Base-by-base conservation (phyloP, 495 filamentous ascomycete species). In the Aspergillus coremiiformis region DNA sequence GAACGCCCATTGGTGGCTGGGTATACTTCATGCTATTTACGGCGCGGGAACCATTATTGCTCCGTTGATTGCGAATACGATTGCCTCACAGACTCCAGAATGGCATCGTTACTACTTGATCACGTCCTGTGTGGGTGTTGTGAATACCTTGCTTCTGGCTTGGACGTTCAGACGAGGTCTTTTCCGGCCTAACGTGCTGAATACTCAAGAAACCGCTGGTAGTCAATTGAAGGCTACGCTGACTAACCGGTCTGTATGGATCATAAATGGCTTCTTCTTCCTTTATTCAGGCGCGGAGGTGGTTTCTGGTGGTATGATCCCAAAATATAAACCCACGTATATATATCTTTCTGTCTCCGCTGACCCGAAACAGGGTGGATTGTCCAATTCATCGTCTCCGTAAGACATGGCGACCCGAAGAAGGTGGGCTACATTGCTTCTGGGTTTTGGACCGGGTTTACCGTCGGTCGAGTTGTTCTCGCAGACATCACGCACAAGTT, bases 401-500 rank as follows among this genome's bases (percentile, higher is more conserved):
- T 76, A 32, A 78, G 84, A 26, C 60, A 75, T 55, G 84, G 83
- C 2, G 64, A 81, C 51, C 78, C 81, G 3, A 64, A 71, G n/a
- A 64, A 75, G 11, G 81, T 86, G 4, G 85, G 85, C n/a, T 87
- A 86, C 57, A 81, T 87, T 4, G 85, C 84, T 4, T 75, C 84
- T 3, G 83, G 82, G 4, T 90, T 87, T 64, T 88, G 85, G 86
- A 80, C 65, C 5, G 84, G 84, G 20, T 82, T 90, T 53, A 87
- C 85, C 3, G 53, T 78, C 1, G 77, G 77, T 0, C 58, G 78
- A 10, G 39, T 81, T 4, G 26, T 78, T n/a, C 68, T 83, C 0
- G 72, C 75, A 12, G 77, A 80, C 52, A 73, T 76, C 0, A 80
- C 75, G 6, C 72, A 78, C 52, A 62, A 71, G n/a, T 74, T 67